Evolutionary conservation across 768 basidiomycete species (phyloP), one percentile per base, ranked within the genome.

Genomic region (Leccinellum rugosiceps): DNA sequence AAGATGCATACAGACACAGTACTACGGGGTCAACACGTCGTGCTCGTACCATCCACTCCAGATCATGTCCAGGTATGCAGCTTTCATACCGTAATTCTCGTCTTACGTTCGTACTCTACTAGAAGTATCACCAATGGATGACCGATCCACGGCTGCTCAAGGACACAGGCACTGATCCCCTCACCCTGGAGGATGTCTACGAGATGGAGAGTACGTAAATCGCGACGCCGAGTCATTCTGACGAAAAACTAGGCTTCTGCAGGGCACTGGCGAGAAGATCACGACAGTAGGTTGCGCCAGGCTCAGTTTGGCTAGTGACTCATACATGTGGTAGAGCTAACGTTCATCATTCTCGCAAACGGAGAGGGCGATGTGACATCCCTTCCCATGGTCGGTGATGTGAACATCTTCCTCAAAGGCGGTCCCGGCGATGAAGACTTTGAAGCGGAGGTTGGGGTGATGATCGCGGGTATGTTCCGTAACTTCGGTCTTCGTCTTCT

Each of bases 51-150:
- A 6, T 96, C 96, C 69, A 78, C 80, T 72, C 83, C 72, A 45
- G 78, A 79, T 44, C 80, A 83, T 70, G 80, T 83, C 48, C 38
- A 66, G 58, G 68, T 68, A 53, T 41, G 31, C 14, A 11, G 15
- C 14, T 13, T 8, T 25, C 8, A 17, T 32, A 17, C 1, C 14
- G 3, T 6, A 41, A 4, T 23, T 21, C 25, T 44, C 2, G 7
- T 15, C 19, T 35, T 3, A 4, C 11, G 8, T 31, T 50, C 0
- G 8, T 21, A 1, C 26, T 26, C 26, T 13, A 94, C 17, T 7
- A 94, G 90, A 88, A 75, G 65, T 98, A 97, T 66, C 84, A 95
- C 68, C 77, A 79, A 60, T 98, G 94, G 94, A 96, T 98, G 94
- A 76, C 81, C 28, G 80, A 82, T 68, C 81, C 83, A 32, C 84